phyloP scores from a whole-genome alignment of 225 moss, liverwort and hornwort genomes.

The Sphagnum contortum region DNA sequence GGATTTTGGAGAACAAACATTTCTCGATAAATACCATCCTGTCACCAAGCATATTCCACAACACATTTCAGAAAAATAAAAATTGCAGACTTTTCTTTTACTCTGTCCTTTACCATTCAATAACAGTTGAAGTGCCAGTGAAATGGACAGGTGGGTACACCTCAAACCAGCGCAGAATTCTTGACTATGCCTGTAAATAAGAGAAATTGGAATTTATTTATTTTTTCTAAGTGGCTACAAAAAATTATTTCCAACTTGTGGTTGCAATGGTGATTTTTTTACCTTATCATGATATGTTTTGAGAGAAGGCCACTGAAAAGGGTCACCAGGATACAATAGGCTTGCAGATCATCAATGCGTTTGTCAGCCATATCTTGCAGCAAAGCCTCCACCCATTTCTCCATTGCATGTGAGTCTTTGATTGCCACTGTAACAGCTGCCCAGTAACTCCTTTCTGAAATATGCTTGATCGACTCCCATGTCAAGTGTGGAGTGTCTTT shows the following conservation, averaged over 20 bases:
- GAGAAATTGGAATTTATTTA: too few relatives aligned
- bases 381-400: slow-evolving; percentile 68
- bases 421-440: slow-evolving; percentile 37
- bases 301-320: slow-evolving; percentile 51
- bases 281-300: slow-evolving; percentile 66
- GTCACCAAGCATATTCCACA: slow-evolving; percentile 2
- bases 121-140: background rate
- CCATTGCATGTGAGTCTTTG: slow-evolving; percentile 81
- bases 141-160: background rate
- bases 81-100: background rate
- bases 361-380: slow-evolving; percentile 54
- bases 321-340: slow-evolving; percentile 54
- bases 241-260: too few relatives aligned
- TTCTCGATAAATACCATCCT: slow-evolving; percentile 81
- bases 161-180: background rate
- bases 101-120: background rate
- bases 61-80: background rate
- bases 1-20: slow-evolving; percentile 62
- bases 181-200: too few relatives aligned
- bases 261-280: background rate
- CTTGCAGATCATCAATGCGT: slow-evolving; percentile 49
- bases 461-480: slow-evolving; percentile 22
- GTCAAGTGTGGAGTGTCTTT: slow-evolving; percentile 14
- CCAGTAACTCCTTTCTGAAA: slow-evolving; percentile 54
- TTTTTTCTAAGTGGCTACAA: too few relatives aligned